Evolutionary conservation across 352 stramenopile species (phyloP), one percentile per base, ranked within the genome.

Genomic region (Phytophthora tubulina): DNA sequence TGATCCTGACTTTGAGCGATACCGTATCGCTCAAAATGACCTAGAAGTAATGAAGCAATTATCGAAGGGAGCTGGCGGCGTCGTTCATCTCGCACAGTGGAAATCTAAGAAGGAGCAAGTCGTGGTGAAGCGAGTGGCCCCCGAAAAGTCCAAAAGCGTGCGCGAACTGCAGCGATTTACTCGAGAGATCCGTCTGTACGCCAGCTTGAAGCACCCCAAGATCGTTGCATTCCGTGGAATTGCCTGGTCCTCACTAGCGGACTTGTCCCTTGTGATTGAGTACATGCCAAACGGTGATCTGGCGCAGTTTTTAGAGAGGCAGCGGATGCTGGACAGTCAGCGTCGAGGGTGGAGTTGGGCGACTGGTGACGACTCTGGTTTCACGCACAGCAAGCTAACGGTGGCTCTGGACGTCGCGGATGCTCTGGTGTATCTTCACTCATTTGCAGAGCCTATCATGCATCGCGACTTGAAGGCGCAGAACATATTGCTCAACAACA

Each of bases 391-490:
- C 57, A 82, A 84, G 49, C 36, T 77, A 7, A 70, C 64, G 3
- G 70, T 84, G 30, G 74, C 76, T 5, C 58, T 80, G 14, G 77
- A 85, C 42, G 67, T 87, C 2, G 69, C 72, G 0, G 72, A 85
- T 42, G 80, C 70, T 0, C 54, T 87, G 36, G 66, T 81, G 27
- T 87, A 84, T 62, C 51, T 87, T 6, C 80, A 87, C 57, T 80
- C 71, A 17, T 76, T 83, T 41, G 70, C 68, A 15, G 68, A 73
- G 21, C 68, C 68, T 4, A 72, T 91, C 4, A 82, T 89, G 49
- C 83, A 91, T 33, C 83, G 81, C 51, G 83, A 91, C 55, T 32
- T 91, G 32, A 91, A 91, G 51, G 73, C 83, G 6, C 71, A 84
- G 60, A 91, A 89, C 50, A 79, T 91, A 50, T 58, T 91, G 31